phyloP scores from a whole-genome alignment of 2,329 filamentous ascomycete genomes.

The Trichoderma sp. region DNA sequence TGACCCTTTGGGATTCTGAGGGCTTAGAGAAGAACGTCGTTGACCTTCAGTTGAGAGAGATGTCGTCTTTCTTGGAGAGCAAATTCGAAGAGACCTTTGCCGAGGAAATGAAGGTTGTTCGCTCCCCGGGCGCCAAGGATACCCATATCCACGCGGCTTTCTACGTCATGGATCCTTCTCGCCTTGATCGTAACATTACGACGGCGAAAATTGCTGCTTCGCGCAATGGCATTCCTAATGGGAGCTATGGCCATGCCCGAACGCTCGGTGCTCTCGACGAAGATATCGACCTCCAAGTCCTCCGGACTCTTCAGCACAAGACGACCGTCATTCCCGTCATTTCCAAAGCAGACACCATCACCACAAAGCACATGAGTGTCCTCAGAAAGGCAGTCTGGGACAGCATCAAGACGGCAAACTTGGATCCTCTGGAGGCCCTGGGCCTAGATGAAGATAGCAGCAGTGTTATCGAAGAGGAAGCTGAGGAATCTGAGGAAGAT shows the following conservation, averaged over 20 bases:
- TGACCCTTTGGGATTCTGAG: conserved; percentile 96
- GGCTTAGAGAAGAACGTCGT: conserved; percentile 93
- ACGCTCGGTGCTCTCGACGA: conserved; percentile 73
- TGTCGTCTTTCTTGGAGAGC: conserved; percentile 88
- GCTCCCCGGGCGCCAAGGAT: conserved; percentile 88
- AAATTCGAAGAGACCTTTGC: conserved; percentile 98
- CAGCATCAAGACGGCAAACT: conserved; percentile 76
- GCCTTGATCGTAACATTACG: conserved; percentile 79
- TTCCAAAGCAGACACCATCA: conserved; percentile 94
- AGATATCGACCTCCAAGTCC: conserved; percentile 83
- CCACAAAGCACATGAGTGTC: conserved; percentile 87
- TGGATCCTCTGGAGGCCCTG: conserved; percentile 85
- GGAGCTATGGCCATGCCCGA: conserved; percentile 41
- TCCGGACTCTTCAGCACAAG: conserved; percentile 85
- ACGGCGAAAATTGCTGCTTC: conserved; percentile 47
- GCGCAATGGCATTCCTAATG: conserved; percentile 50
- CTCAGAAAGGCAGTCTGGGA: conserved; percentile 90
- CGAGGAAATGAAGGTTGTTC: conserved; percentile 96
- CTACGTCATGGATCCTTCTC: conserved; percentile 81
- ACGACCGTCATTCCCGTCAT: conserved; percentile 95
- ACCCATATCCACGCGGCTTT: conserved; percentile 98
- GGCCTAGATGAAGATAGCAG: conserved; percentile 75
- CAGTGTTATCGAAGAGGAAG: conserved; percentile 59
- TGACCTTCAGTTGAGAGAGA: conserved; percentile 88
- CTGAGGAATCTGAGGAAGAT: conserved; percentile 27